These are phyloP conservation scores for Arctium minus DNA, from an alignment of 129 eudicot species.

Conservation along the genomic window DNA sequence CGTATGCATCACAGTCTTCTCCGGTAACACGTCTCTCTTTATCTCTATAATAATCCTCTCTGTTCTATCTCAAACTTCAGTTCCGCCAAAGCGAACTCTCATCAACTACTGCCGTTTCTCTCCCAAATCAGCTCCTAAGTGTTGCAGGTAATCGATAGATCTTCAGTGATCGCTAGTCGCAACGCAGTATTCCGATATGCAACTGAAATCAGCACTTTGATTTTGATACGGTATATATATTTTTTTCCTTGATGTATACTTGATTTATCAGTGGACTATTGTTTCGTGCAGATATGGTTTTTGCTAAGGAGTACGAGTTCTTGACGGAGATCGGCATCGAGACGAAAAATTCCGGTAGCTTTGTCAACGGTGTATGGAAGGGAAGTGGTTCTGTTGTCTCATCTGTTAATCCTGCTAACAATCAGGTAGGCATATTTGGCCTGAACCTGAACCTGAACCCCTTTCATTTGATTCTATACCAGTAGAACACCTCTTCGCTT, in stretches of 20 bases:
- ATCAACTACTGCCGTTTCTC: constrained; percentile 4
- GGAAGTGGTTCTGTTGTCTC: constrained; percentile 69
- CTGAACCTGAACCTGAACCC: background rate
- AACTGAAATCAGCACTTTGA: background rate
- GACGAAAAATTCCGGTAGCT: constrained; percentile 62
- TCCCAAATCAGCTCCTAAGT: constrained; percentile 3
- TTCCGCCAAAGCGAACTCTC: background rate
- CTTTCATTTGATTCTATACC: background rate
- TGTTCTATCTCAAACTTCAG: background rate
- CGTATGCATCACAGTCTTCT: constrained; percentile 2
- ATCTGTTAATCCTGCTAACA: constrained; percentile 78
- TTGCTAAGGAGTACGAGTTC: constrained; percentile 74
- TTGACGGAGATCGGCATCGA: constrained; percentile 67
- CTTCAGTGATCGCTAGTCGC: background rate
- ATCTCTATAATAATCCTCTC: background rate
- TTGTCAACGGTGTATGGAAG: constrained; percentile 76
- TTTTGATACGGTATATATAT: background rate
- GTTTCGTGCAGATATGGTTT: constrained; percentile 41
- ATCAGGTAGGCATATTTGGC: constrained; percentile 42
- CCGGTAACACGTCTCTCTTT: background rate
- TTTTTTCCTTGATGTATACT: background rate
- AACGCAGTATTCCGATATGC: background rate
- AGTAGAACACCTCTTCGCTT: background rate
- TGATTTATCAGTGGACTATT: background rate
- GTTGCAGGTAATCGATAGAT: constrained; percentile 13